phyloP scores from a whole-genome alignment of 345 rosid species.

The Rhizophora mangle region DNA sequence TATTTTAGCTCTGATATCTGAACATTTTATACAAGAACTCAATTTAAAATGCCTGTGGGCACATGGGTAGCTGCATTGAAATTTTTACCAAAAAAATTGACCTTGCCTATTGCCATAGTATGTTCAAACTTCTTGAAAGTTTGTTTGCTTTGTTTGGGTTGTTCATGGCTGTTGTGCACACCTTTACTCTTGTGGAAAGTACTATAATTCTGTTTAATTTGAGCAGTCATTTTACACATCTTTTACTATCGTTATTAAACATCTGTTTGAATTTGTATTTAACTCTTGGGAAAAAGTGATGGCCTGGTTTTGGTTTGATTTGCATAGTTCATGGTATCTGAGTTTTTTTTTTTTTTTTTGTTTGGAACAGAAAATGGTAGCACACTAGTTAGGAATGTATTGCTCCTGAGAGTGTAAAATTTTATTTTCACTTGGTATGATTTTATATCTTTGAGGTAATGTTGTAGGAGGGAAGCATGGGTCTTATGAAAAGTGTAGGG shows the following conservation, averaged over 20 bases:
- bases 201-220: background rate
- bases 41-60: too few relatives aligned
- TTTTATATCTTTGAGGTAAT: constrained; percentile 15
- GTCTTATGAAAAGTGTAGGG: constrained; percentile 83
- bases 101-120: background rate
- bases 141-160: background rate
- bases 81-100: background rate
- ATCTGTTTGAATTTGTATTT: background rate
- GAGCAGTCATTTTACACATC: background rate
- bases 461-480: constrained; percentile 77
- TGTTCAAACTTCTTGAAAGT: background rate
- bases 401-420: background rate
- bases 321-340: background rate
- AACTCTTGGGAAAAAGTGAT: background rate
- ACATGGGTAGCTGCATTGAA: background rate
- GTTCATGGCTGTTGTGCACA: background rate
- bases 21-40: too few relatives aligned
- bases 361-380: background rate
- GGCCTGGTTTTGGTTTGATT: background rate
- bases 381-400: background rate
- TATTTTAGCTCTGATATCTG: too few relatives aligned
- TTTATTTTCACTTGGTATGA: background rate
- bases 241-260: background rate
- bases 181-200: too few relatives aligned
- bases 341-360: background rate